Percentiles rank a stretch among this genome's conserved stretches.
Evolutionary conservation across 2,329 filamentous ascomycete genomes (phyloP).

Genomic region (Penicillium janthinellum): DNA sequence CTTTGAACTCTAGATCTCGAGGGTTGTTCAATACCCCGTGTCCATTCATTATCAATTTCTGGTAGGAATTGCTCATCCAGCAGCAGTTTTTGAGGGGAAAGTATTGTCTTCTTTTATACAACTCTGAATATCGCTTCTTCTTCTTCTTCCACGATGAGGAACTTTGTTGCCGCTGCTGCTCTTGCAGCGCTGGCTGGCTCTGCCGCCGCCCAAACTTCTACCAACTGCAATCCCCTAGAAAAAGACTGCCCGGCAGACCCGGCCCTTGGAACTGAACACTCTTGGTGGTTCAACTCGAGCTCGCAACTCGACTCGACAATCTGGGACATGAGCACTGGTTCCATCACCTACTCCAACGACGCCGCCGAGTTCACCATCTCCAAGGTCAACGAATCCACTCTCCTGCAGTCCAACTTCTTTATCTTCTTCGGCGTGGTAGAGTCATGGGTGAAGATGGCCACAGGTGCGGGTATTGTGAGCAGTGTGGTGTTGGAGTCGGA

Average conservation of each 20-base stretch:
- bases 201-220: constrained; percentile 69
- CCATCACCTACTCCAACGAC: constrained; percentile 61
- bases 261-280: constrained; percentile 65
- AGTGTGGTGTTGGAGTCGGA: constrained; percentile 82
- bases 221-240: constrained; percentile 76
- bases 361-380: constrained; percentile 73
- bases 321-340: constrained; percentile 71
- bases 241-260: constrained; percentile 69
- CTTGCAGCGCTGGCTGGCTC: constrained; percentile 32
- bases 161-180: constrained; percentile 30
- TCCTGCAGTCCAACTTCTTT: constrained; percentile 76
- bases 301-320: constrained; percentile 57
- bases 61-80: neutral
- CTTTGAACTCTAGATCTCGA: constrained; percentile 21
- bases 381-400: constrained; percentile 68
- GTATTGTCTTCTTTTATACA: neutral
- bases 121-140: neutral
- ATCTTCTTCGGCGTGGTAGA: constrained; percentile 84
- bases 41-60: constrained; percentile 18
- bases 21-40: constrained; percentile 23
- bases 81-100: constrained; percentile 5
- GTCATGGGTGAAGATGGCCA: constrained; percentile 73
- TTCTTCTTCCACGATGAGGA: constrained; percentile 28
- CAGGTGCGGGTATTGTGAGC: constrained; percentile 75
- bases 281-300: constrained; percentile 67